These are phyloP conservation scores for Colletotrichum horii DNA, from an alignment of 2,329 filamentous ascomycete species.

Conservation along the genomic window DNA sequence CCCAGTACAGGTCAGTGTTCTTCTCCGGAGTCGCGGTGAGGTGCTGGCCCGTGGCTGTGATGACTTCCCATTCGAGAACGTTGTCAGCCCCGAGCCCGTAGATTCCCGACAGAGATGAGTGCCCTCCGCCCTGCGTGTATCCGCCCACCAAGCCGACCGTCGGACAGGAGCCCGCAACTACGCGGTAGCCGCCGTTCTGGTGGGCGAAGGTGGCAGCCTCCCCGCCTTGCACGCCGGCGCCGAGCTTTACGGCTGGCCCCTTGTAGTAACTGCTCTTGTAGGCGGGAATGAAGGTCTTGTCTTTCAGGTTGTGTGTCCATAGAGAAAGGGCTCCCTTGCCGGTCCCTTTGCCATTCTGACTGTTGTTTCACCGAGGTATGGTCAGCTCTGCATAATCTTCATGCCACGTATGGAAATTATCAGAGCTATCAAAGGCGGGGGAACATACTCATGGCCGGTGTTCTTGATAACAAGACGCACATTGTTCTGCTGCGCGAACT, in stretches of 20 bases:
- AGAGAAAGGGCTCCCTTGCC: too few relatives aligned
- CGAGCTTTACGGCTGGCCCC: too few relatives aligned
- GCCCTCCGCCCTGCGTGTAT: conserved; percentile 59
- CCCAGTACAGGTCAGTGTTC: conserved; percentile 61
- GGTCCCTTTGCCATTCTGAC: not conserved
- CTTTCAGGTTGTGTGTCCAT: too few relatives aligned
- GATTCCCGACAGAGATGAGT: conserved; percentile 46
- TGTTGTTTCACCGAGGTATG: not conserved
- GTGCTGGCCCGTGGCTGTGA: conserved; percentile 46
- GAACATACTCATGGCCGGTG: too few relatives aligned
- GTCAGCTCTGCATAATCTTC: not conserved
- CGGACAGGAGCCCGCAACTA: too few relatives aligned
- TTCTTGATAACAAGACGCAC: too few relatives aligned
- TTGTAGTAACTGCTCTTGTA: too few relatives aligned
- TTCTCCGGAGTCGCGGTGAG: conserved; percentile 41
- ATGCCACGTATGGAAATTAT: not conserved
- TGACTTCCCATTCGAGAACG: conserved; percentile 51
- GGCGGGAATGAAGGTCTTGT: too few relatives aligned
- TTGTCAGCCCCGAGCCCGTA: conserved; percentile 60
- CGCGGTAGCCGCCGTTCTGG: too few relatives aligned
- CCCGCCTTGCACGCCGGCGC: too few relatives aligned
- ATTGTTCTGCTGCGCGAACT: too few relatives aligned
- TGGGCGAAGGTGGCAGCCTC: too few relatives aligned
- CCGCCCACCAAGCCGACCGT: conserved; percentile 47
- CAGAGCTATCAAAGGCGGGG: not conserved